Evolutionary conservation across 2,329 filamentous ascomycete species (phyloP).

Genomic region (Arthrobotrys pseudoclavata): DNA sequence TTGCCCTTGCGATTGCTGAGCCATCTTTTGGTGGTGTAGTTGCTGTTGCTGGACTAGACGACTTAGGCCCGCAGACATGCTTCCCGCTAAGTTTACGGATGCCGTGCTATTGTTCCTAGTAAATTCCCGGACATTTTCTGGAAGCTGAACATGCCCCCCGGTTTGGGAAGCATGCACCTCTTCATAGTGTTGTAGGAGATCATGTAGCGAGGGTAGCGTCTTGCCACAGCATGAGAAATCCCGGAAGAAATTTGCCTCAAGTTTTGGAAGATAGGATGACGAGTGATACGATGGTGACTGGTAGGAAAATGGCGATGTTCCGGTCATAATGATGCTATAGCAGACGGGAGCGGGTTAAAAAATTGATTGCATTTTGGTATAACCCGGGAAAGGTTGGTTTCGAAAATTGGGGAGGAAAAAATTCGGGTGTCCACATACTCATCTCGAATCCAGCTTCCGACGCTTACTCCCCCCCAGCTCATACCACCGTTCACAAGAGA

Average conservation of each 20-base stretch:
- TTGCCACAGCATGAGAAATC: slow-evolving; percentile 96
- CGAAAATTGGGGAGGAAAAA: not conserved
- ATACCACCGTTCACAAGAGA: slow-evolving; percentile 74
- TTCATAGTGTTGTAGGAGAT: slow-evolving; percentile 95
- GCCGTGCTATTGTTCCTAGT: slow-evolving; percentile 69
- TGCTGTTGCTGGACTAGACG: slow-evolving; percentile 66
- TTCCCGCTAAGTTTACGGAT: slow-evolving; percentile 66
- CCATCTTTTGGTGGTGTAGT: slow-evolving; percentile 63
- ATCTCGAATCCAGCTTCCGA: slow-evolving; percentile 96
- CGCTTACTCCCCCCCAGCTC: slow-evolving; percentile 96
- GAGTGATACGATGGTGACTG: slow-evolving; percentile 97
- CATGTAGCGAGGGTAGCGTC: slow-evolving; percentile 90
- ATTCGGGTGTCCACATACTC: slow-evolving; percentile 78
- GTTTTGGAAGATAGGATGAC: slow-evolving; percentile 93
- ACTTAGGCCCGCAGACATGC: slow-evolving; percentile 68
- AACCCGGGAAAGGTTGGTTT: not conserved
- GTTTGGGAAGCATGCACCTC: slow-evolving; percentile 86
- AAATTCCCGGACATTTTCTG: slow-evolving; percentile 54
- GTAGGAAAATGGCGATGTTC: slow-evolving; percentile 91
- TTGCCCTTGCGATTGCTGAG: slow-evolving; percentile 56
- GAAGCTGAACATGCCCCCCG: slow-evolving; percentile 58
- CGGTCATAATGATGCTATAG: slow-evolving; percentile 89
- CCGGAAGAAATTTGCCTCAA: slow-evolving; percentile 97
- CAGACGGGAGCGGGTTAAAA: slow-evolving; percentile 53
- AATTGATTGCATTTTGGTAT: slow-evolving; percentile 7